Base-by-base conservation (phyloP, 2,329 filamentous ascomycete genomes). In the Pseudopyricularia javanii region DNA sequence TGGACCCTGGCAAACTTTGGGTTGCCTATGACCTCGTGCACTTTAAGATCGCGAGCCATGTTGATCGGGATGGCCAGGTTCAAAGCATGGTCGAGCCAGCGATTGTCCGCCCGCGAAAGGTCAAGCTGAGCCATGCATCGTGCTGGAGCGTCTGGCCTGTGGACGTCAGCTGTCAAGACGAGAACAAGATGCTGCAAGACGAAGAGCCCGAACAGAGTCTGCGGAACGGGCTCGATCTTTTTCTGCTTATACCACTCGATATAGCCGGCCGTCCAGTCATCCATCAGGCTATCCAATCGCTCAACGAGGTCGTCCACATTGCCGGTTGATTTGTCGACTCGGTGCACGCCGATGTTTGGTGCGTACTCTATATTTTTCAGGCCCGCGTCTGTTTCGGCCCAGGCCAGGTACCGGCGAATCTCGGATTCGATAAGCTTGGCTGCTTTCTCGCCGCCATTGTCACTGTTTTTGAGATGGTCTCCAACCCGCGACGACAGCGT, bases 171-270 rank as follows among this genome's bases (percentile, higher is more conserved):
- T 55, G 52, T 24, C 49, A 64, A 58, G 20, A 68, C 57, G 53
- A 67, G 58, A 12, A 67, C 63, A 66, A 79, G 61, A 72, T 82
- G 66, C 64, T 79, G 56, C 66, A 68, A 40, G 67, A 80, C 59
- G 66, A 78, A 59, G 69, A 80, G 66, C 7, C 60, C 62, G 53
- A 63, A 68, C n/a, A 69, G 58, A 9, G 66, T 59, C 6, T 66
- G 63, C 0, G 11, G 49, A 32, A 34, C 57, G 54, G 55, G 11
- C 33, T 49, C 22, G 28, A 52, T 47, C n/a, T 30, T 40, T 22
- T 15, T 30, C 28, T 30, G 17, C 8, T n/a, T 30, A n/a, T 51
- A 54, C 47, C 49, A 51, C 30, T 50, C 34, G 15, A 28, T 28
- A 28, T 54, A 54, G 5, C 34, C 49, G 37, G 28, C n/a, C 8